phyloP scores from a whole-genome alignment of 1,139 yeast species.

The Candida pseudocylindracea region DNA sequence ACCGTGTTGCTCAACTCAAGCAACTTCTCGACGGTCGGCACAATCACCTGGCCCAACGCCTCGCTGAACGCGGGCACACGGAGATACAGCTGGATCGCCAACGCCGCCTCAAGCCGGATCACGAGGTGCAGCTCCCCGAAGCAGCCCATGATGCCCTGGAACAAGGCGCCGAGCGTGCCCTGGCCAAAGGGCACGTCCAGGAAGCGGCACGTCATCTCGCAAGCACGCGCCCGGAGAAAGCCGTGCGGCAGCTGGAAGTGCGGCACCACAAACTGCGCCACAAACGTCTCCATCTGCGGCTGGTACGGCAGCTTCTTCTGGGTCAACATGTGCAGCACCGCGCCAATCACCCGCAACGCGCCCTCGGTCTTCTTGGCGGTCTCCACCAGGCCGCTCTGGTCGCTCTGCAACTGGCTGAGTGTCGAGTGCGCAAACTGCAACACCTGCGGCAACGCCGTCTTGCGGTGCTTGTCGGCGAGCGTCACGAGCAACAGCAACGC shows the following conservation, averaged over 20 bases:
- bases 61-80: slow-evolving; percentile 42
- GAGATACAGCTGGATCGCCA: slow-evolving; percentile 67
- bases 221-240: slow-evolving; percentile 69
- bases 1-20: slow-evolving; percentile 58
- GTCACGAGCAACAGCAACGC: slow-evolving; percentile 42
- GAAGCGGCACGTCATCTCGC: slow-evolving; percentile 54
- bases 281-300: slow-evolving; percentile 58
- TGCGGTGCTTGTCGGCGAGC: slow-evolving; percentile 42
- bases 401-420: neutral
- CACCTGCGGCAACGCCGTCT: slow-evolving; percentile 37
- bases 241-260: slow-evolving; percentile 40
- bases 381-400: slow-evolving; percentile 22
- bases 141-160: slow-evolving; percentile 43
- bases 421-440: slow-evolving; percentile 34
- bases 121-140: slow-evolving; percentile 37
- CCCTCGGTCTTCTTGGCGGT: slow-evolving; percentile 64
- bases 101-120: slow-evolving; percentile 63
- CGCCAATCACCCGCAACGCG: slow-evolving; percentile 54
- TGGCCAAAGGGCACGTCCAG: slow-evolving; percentile 39
- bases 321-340: slow-evolving; percentile 38
- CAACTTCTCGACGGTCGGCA: slow-evolving; percentile 67
- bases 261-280: slow-evolving; percentile 47
- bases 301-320: slow-evolving; percentile 15
- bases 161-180: slow-evolving; percentile 27
- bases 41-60: slow-evolving; percentile 42